Base-by-base conservation (phyloP, 257 asterid species). In the Rubia yunnanensis region DNA sequence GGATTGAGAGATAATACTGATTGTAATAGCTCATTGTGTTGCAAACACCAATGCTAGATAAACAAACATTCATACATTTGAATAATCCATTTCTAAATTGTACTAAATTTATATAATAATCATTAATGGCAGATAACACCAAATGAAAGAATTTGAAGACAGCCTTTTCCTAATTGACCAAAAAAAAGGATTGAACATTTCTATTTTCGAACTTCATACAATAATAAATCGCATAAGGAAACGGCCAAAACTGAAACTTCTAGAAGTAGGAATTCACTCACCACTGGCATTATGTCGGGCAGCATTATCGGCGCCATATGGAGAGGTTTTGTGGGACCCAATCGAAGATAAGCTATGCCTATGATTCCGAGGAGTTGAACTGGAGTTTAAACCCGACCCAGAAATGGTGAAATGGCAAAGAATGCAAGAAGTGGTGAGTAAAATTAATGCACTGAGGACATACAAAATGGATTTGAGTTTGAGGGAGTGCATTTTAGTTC, bases 391-490 rank as follows among this genome's bases (percentile, higher is more conserved):
- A 36, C 52, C 66, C 56, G 32, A 61, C 60, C 74, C 73, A 59
- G 28, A n/a, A n/a, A n/a, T n/a, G n/a, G n/a, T n/a, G n/a, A n/a
- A n/a, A n/a, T n/a, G n/a, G n/a, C n/a, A n/a, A n/a, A n/a, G n/a
- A 70, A 86, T 76, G 73, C 77, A 78, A 35, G 85, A 81, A 63
- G 84, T 82, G 64, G 94, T 83, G 52, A 85, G 61, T 35, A 91
- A 86, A 80, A 89, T 90, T 71, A 88, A 78, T 76, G 87, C 75
- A 15, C 88, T 78, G 56, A 90, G 96, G 72, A 91, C 60, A 64
- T 84, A 73, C 60, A 80, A 73, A 79, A 90, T 58, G 55, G 80
- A 64, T 69, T 75, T 85, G 44, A 44, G 22, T 6, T 44, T 44
- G 52, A 78, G 69, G 4, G 79, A 60, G 73, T 48, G 71, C 6